Conservation (phyloP, 352 stramenopile species). For the Globisporangium spinosum region DNA sequence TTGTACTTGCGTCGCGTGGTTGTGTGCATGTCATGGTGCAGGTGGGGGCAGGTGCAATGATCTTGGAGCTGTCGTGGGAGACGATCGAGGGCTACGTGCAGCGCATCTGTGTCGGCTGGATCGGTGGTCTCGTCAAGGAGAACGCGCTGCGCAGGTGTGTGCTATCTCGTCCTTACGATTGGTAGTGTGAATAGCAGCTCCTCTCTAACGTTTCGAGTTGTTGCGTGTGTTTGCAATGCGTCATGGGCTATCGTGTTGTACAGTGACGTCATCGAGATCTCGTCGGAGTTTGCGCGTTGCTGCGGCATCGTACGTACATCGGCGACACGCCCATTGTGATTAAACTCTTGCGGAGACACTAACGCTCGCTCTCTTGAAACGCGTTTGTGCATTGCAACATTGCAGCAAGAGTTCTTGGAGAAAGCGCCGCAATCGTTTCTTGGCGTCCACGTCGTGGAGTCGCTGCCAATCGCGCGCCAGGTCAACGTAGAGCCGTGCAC, state of each 20-base stretch:
- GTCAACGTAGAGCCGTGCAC: constrained; percentile 85
- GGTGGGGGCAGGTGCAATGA: constrained; percentile 40
- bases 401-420: constrained; percentile 58
- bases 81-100: constrained; percentile 77
- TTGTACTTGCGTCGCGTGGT: background rate
- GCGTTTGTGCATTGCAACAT: background rate
- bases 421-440: constrained; percentile 57
- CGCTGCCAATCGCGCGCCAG: constrained; percentile 57
- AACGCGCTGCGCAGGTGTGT: constrained; percentile 41
- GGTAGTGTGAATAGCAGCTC: background rate
- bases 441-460: constrained; percentile 71
- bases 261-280: constrained; percentile 83
- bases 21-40: constrained; percentile 11
- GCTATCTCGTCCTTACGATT: background rate
- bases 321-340: background rate
- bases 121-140: constrained; percentile 56
- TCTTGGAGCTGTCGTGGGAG: constrained; percentile 78
- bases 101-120: constrained; percentile 66
- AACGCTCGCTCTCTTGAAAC: background rate
- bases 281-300: constrained; percentile 76
- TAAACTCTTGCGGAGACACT: background rate
- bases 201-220: background rate
- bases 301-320: constrained; percentile 59
- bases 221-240: background rate
- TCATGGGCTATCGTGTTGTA: background rate